Base-by-base conservation (phyloP, 1,284 basidiomycete species). In the Irpex rosettiformis region DNA sequence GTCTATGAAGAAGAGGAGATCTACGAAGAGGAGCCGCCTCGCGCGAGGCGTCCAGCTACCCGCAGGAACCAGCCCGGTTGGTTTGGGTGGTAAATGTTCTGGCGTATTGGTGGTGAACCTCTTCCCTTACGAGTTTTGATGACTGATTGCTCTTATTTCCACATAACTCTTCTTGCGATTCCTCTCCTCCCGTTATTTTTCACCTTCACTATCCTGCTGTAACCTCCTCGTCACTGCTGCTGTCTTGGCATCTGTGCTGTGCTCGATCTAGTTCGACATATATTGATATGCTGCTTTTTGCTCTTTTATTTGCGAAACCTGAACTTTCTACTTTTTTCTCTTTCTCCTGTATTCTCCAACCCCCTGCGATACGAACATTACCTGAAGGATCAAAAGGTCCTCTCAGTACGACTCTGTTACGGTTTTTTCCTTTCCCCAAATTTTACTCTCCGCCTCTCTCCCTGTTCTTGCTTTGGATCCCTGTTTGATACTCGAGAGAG, bases 331-430 rank as follows among this genome's bases (percentile, higher is more conserved):
- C 22, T 53, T 53, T 29, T 55, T 49, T 61, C 49, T 57, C 48
- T 63, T 49, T 57, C 51, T 37, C 45, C 47, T 33, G 29, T 58
- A 55, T 27, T 47, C 53, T 11, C 48, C 27, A 28, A 51, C 22
- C n/a, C n/a, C 33, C 43, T 62, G 56, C 61, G 61, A 60, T 52
- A 59, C 60, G 62, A 62, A 63, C 62, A 64, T 11, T 16, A 37
- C 33, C 57, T 62, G 54, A 62, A 58, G 65, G 69, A 68, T 65
- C 61, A 62, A 68, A 62, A 57, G 64, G n/a, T n/a, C 61, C 57
- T 52, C 43, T 58, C 61, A 62, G 67, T 64, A 67, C 65, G 67
- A 64, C 43, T 37, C 33, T 37, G 33, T 16, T 37, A 2, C 5
- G 10, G 33, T 37, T 37, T 37, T 37, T 33, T 33, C 16, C 10